Percentiles rank a stretch among this genome's conserved stretches.
Evolutionary conservation across 2,329 filamentous ascomycete genomes (phyloP).

Genomic region (Trichoderma sp.): DNA sequence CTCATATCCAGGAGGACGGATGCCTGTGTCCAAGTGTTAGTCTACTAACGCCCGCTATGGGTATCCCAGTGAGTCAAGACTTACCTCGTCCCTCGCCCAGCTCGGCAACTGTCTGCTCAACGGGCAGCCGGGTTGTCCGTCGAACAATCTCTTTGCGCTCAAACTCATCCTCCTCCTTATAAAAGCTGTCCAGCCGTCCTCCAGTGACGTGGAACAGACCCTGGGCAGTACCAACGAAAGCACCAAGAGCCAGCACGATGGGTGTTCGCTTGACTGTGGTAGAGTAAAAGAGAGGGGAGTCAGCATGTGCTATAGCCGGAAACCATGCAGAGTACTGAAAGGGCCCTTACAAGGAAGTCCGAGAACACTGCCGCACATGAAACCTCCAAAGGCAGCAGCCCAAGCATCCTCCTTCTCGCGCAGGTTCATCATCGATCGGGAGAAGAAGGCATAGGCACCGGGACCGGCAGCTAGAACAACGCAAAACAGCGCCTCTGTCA

Average conservation of each 20-base stretch:
- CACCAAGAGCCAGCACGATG: constrained; percentile 65
- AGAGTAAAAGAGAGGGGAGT: background rate
- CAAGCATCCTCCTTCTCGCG: constrained; percentile 77
- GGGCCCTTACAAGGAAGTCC: constrained; percentile 65
- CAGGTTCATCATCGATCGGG: constrained; percentile 75
- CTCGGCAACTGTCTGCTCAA: constrained; percentile 75
- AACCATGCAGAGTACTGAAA: background rate
- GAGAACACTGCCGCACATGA: constrained; percentile 68
- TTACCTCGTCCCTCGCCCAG: constrained; percentile 85
- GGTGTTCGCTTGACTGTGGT: constrained; percentile 55
- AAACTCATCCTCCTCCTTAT: constrained; percentile 64
- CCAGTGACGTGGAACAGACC: constrained; percentile 67
- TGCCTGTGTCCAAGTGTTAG: constrained; percentile 52
- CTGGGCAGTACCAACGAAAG: constrained; percentile 53
- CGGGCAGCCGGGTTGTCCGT: constrained; percentile 68
- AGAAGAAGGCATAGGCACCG: constrained; percentile 74
- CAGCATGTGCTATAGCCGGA: background rate
- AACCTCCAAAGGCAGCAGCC: constrained; percentile 73
- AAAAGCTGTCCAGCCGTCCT: constrained; percentile 51
- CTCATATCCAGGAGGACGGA: constrained; percentile 76
- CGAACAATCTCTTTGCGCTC: constrained; percentile 72
- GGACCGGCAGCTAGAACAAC: constrained; percentile 54
- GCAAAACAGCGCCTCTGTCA: background rate
- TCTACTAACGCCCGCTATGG: background rate
- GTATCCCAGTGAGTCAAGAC: constrained; percentile 22